These are phyloP conservation scores for Vachellia pachyceras DNA, from an alignment of 306 rosid genomes.

Conservation along the genomic window DNA sequence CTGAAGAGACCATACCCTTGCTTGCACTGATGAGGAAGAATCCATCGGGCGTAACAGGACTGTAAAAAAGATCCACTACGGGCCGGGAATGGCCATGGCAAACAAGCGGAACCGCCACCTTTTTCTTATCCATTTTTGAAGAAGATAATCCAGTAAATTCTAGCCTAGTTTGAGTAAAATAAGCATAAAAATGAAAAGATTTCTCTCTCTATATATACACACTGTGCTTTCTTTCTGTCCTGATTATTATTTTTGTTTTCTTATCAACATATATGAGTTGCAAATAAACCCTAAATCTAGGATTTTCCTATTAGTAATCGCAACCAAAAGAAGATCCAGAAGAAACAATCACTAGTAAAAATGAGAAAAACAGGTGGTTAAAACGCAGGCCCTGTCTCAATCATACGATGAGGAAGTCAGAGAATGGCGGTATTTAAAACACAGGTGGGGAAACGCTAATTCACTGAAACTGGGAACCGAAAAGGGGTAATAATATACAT, in stretches of 20 bases:
- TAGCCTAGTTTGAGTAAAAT: constrained; percentile 17
- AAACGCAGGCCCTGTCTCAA: constrained; percentile 22
- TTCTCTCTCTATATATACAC: not conserved
- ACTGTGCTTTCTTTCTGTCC: not conserved
- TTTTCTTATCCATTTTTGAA: constrained; percentile 81
- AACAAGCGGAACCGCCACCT: constrained; percentile 76
- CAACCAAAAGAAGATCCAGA: not conserved
- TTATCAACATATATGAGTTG: not conserved
- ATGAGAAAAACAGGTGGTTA: constrained; percentile 1
- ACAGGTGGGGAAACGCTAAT: constrained; percentile 44
- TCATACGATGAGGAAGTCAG: constrained; percentile 4
- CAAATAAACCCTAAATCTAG: constrained; percentile 55
- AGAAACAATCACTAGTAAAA: constrained; percentile 14
- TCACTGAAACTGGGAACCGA: not conserved
- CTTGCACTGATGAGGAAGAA: constrained; percentile 98
- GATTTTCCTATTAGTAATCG: not conserved
- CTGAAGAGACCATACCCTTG: constrained; percentile 65
- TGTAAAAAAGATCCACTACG: constrained; percentile 90
- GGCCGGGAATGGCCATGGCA: constrained; percentile 99
- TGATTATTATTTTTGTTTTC: not conserved
- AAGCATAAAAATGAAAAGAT: not conserved
- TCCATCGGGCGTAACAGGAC: constrained; percentile 92
- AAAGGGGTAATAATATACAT: not conserved
- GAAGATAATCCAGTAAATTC: constrained; percentile 11
- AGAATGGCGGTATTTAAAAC: constrained; percentile 61